Percentiles rank a stretch among this genome's conserved stretches.
phyloP scores from a whole-genome alignment of 768 basidiomycete genomes.

The Daedaleopsis nitida region DNA sequence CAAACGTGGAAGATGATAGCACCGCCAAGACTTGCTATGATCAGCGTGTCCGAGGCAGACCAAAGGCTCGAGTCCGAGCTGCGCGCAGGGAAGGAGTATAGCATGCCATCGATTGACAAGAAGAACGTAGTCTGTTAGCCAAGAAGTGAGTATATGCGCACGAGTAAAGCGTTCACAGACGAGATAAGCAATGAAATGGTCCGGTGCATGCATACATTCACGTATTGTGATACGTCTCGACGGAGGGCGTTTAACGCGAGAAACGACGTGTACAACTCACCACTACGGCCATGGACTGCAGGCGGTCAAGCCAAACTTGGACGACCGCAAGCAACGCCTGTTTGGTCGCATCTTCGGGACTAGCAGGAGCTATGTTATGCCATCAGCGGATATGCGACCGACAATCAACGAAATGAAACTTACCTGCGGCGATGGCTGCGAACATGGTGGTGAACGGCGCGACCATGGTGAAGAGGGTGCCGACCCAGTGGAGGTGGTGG shows the following conservation, averaged over 20 bases:
- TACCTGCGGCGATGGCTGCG: neutral
- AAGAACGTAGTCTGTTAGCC: constrained; percentile 59
- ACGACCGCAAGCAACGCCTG: constrained; percentile 35
- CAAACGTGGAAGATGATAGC: constrained; percentile 44
- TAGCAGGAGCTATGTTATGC: neutral
- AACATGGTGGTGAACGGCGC: neutral
- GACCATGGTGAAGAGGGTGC: constrained; percentile 49
- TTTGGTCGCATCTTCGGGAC: constrained; percentile 6
- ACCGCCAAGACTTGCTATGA: constrained; percentile 15
- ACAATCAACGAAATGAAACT: neutral
- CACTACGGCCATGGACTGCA: constrained; percentile 60
- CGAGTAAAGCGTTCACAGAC: neutral
- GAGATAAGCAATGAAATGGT: neutral
- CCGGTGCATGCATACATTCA: neutral
- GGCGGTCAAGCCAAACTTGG: constrained; percentile 61
- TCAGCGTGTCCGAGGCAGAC: constrained; percentile 16
- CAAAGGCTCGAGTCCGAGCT: constrained; percentile 25
- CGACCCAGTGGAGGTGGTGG: neutral
- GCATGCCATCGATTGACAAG: constrained; percentile 56
- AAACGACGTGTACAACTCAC: constrained; percentile 36
- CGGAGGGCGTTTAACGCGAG: neutral
- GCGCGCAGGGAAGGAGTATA: constrained; percentile 28
- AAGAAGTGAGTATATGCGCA: neutral
- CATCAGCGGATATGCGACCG: neutral
- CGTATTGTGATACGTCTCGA: neutral